A percentile compares a stretch with the other conserved stretches of the same genome.
Conservation (phyloP, 2,329 filamentous ascomycete species). For the Pestalotiopsis fici region DNA sequence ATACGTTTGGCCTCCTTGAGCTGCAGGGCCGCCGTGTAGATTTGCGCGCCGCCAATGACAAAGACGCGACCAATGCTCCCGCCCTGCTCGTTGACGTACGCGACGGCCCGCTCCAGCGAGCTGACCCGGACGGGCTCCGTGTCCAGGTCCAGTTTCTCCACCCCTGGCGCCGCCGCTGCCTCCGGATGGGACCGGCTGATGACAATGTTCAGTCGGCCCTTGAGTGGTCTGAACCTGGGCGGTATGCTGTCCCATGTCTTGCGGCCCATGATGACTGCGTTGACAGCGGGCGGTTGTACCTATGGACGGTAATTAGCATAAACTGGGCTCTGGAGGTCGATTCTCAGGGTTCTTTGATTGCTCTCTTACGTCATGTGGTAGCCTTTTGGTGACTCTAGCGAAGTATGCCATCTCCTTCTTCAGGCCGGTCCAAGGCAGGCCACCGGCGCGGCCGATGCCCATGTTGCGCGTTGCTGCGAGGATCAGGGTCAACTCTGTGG, state of each 20-base stretch:
- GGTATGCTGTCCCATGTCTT: slow-evolving; percentile 97
- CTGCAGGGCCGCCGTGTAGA: slow-evolving; percentile 74
- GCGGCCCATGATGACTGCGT: slow-evolving; percentile 94
- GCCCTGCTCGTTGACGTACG: slow-evolving; percentile 38
- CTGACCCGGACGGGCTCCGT: slow-evolving; percentile 57
- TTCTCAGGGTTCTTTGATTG: no score
- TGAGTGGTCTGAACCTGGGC: slow-evolving; percentile 73
- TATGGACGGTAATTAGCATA: slow-evolving; percentile 11
- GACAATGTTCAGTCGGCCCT: slow-evolving; percentile 79
- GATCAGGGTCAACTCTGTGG: slow-evolving; percentile 77
- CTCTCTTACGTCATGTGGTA: slow-evolving; percentile 41
- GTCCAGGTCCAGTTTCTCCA: slow-evolving; percentile 12
- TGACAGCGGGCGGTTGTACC: slow-evolving; percentile 42
- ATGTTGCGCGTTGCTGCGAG: slow-evolving; percentile 89
- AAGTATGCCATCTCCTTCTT: slow-evolving; percentile 96
- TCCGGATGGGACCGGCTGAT: slow-evolving; percentile 59
- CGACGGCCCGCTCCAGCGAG: slow-evolving; percentile 61
- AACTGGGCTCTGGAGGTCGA: neutral
- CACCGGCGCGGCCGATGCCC: slow-evolving; percentile 81
- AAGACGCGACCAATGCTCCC: slow-evolving; percentile 63
- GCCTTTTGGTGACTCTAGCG: slow-evolving; percentile 79
- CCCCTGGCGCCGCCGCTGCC: neutral
- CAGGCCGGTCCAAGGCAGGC: slow-evolving; percentile 85
- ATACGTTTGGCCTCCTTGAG: slow-evolving; percentile 60
- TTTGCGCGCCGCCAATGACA: slow-evolving; percentile 86